Base-by-base conservation (phyloP, 345 rosid species). In the Noccaea caerulescens region DNA sequence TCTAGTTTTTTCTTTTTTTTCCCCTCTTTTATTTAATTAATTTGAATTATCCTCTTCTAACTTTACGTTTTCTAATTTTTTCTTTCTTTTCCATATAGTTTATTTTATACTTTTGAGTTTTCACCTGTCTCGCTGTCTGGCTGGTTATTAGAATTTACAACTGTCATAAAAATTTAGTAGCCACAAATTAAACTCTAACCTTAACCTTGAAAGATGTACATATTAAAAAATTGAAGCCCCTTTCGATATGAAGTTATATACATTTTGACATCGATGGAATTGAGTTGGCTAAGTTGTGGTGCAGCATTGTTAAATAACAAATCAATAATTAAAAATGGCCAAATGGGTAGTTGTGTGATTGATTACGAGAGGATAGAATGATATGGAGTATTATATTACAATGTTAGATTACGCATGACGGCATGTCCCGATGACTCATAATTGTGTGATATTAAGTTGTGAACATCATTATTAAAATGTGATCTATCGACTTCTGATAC, bases 271-370 rank as follows among this genome's bases (percentile, higher is more conserved):
- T 36, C 4, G 62, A 57, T 13, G 46, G 16, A 20, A 18, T 58
- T 20, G 30, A 20, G 47, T 58, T 23, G 36, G 49, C 33, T 41
- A 58, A 58, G 63, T 58, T n/a, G 46, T 58, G 49, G 64, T 39
- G 25, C 36, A 58, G 11, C 64, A 11, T 4, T 20, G 39, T 39
- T 11, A 18, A 38, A 58, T 58, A 5, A 39, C 10, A 16, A 9
- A 14, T 3, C 37, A 56, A 34, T 56, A 56, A 56, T 14, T 34
- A 8, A 20, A 14, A 36, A 55, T n/a, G n/a, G n/a, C n/a, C n/a
- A n/a, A n/a, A n/a, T 8, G 7, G 23, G 37, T 13, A 56, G 43
- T 4, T 55, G 10, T 33, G 4, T 54, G 1, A 57, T 57, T 57
- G 18, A 36, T 5, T 36, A 37, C 13, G n/a, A 36, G 43, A 56